phyloP scores from a whole-genome alignment of 129 eudicot genomes.

The Lactuca saligna region DNA sequence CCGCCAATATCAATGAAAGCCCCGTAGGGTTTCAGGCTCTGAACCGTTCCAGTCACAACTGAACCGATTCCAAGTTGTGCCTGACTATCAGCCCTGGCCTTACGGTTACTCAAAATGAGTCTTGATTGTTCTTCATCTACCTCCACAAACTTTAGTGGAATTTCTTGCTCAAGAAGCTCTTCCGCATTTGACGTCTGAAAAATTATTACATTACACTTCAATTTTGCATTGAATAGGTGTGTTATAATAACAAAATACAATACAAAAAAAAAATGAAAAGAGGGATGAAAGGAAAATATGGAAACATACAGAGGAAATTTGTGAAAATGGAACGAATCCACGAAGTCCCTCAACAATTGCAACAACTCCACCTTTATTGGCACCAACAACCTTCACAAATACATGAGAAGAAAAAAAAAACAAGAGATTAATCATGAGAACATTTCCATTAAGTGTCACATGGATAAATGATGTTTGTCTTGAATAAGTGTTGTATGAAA shows the following conservation, averaged over 20 bases:
- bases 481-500: background rate
- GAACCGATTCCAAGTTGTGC: constrained; percentile 95
- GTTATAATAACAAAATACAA: no score
- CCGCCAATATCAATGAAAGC: constrained; percentile 97
- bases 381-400: constrained; percentile 70
- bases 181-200: constrained; percentile 67
- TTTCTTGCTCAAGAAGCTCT: constrained; percentile 74
- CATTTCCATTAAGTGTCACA: no score
- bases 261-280: no score
- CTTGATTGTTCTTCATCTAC: constrained; percentile 89
- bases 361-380: constrained; percentile 93
- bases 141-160: constrained; percentile 88
- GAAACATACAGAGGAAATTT: constrained; percentile 55
- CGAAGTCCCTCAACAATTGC: constrained; percentile 92
- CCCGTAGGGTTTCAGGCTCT: constrained; percentile 95
- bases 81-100: constrained; percentile 94
- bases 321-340: constrained; percentile 94
- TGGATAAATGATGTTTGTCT: no score
- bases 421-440: no score
- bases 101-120: constrained; percentile 85
- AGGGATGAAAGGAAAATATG: constrained; percentile 13
- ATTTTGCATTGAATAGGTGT: no score
- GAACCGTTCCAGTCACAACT: constrained; percentile 79
- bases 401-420: no score
- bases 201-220: background rate